phyloP scores from a whole-genome alignment of 2,329 filamentous ascomycete genomes.

The Penicillium sp. region DNA sequence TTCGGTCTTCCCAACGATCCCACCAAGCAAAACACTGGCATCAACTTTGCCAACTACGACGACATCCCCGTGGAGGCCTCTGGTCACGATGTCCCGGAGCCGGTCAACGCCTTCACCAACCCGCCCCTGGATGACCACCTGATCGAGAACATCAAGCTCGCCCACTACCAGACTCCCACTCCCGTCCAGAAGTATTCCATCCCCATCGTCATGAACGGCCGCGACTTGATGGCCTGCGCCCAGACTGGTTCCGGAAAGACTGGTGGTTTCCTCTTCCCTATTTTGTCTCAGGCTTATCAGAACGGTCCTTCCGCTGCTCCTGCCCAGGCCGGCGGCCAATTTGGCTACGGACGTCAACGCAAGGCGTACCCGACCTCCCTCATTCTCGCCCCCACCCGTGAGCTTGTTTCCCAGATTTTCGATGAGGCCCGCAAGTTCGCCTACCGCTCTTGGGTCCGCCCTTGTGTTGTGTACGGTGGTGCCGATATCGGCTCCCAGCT shows the following conservation, averaged over 20 bases:
- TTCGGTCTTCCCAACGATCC: constrained; percentile 87
- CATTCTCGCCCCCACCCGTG: constrained; percentile 91
- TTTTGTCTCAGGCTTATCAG: constrained; percentile 92
- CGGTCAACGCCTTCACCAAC: constrained; percentile 81
- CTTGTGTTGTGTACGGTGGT: constrained; percentile 97
- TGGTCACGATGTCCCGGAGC: constrained; percentile 83
- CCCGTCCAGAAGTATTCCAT: constrained; percentile 99
- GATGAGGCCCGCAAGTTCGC: constrained; percentile 96
- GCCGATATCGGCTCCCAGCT: constrained; percentile 97
- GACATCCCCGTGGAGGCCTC: constrained; percentile 98
- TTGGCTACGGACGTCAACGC: constrained; percentile 73
- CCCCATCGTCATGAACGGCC: constrained; percentile 93
- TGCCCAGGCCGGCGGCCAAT: constrained; percentile 50
- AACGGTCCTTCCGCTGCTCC: constrained; percentile 70
- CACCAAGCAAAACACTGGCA: constrained; percentile 90
- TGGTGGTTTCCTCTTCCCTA: constrained; percentile 98
- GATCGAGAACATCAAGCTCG: constrained; percentile 82
- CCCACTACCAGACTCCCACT: constrained; percentile 89
- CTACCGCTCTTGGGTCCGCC: constrained; percentile 97
- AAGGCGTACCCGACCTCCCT: constrained; percentile 96
- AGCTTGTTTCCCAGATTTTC: constrained; percentile 97
- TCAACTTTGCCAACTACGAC: constrained; percentile 99
- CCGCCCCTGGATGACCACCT: constrained; percentile 92
- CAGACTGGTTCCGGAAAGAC: constrained; percentile 99
- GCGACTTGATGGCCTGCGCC: constrained; percentile 98